Evolutionary conservation across 306 rosid species (phyloP).

Genomic region (Trifolium subterraneum): DNA sequence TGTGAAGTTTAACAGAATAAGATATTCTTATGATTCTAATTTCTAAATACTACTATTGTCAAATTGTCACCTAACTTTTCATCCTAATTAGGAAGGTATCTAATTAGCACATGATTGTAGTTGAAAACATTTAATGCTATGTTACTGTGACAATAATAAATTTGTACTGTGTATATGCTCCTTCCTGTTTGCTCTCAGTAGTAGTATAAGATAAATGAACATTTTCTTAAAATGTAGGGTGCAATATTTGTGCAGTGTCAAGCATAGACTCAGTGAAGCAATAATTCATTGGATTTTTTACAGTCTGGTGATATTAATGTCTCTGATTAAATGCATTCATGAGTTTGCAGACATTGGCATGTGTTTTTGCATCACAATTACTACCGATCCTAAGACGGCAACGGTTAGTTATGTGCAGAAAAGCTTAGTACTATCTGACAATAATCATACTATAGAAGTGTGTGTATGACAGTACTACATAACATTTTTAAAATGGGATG

Average conservation of each 20-base stretch:
- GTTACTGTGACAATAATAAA: slow-evolving; percentile 1
- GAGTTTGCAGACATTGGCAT: slow-evolving; percentile 11
- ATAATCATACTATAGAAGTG: background rate
- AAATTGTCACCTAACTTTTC: background rate
- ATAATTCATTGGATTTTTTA: background rate
- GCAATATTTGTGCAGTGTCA: background rate
- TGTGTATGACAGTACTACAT: background rate
- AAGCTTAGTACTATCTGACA: slow-evolving; percentile 5
- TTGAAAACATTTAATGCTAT: slow-evolving; percentile 41
- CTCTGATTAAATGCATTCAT: background rate
- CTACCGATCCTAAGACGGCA: slow-evolving; percentile 17
- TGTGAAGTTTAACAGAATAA: background rate
- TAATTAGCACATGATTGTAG: slow-evolving; percentile 23
- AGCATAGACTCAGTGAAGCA: slow-evolving; percentile 3
- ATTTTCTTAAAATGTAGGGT: background rate
- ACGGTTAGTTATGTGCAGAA: background rate
- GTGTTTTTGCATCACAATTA: slow-evolving; percentile 25
- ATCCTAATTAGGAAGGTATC: background rate
- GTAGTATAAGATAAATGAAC: background rate
- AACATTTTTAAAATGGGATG: background rate
- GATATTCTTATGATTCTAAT: background rate
- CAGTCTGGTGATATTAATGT: background rate
- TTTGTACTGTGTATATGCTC: background rate
- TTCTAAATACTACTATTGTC: background rate
- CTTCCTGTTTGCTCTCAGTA: background rate